phyloP scores from a whole-genome alignment of 805 yeast species.

The Wickerhamomyces mucosus region DNA sequence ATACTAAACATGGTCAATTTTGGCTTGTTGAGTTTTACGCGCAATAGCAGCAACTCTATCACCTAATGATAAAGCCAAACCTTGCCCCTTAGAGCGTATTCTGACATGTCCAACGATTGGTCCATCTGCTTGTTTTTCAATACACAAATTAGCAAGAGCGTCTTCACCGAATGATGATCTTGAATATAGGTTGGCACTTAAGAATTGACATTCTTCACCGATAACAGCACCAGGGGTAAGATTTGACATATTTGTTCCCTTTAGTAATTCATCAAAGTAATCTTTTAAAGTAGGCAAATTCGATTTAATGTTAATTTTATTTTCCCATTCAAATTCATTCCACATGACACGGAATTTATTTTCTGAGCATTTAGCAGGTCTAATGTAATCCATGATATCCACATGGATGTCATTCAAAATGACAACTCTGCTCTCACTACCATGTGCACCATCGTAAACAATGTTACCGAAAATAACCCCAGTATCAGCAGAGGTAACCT shows the following conservation, averaged over 20 bases:
- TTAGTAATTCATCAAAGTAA: constrained; percentile 65
- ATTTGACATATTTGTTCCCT: constrained; percentile 88
- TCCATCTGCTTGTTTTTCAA: constrained; percentile 70
- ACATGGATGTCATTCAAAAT: constrained; percentile 91
- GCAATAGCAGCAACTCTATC: constrained; percentile 86
- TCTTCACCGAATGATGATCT: constrained; percentile 94
- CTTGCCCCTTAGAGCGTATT: constrained; percentile 96
- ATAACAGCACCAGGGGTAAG: constrained; percentile 87
- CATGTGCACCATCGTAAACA: constrained; percentile 92
- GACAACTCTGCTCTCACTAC: constrained; percentile 81
- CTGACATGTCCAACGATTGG: constrained; percentile 89
- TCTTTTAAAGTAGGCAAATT: constrained; percentile 56
- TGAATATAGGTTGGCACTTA: constrained; percentile 91
- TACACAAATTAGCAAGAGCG: constrained; percentile 90
- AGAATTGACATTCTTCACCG: constrained; percentile 82
- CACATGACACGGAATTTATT: constrained; percentile 93
- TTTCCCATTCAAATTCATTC: constrained; percentile 99
- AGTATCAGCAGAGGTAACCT: constrained; percentile 95
- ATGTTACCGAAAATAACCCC: constrained; percentile 97
- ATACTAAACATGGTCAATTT: constrained; percentile 23
- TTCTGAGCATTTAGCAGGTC: constrained; percentile 88
- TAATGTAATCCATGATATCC: constrained; percentile 94
- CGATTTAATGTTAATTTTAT: constrained; percentile 84
- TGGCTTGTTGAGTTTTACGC: constrained; percentile 37
- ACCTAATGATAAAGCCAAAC: constrained; percentile 89